Evolutionary conservation across 75 land plant genomes (phyloP), one percentile per base, ranked within the genome.

Genomic region (Ceratopteris richardii): DNA sequence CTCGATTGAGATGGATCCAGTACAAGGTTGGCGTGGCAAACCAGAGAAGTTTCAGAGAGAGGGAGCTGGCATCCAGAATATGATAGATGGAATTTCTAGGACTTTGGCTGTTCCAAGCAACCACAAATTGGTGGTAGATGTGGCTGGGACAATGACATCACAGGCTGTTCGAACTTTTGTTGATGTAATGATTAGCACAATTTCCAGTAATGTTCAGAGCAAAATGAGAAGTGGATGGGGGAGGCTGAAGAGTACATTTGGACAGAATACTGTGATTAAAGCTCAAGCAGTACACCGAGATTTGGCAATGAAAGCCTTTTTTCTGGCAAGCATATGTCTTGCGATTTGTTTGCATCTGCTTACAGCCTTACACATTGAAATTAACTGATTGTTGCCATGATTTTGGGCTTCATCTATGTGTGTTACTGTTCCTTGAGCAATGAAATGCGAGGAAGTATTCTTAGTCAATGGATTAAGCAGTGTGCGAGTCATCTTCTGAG

Each of bases 41-140:
- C 7, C 37, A 3, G 9, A 9, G 37, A 33, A 33, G 37, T 9
- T 9, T 33, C 37, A 33, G 9, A 3, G 9, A 9, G 37, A 9
- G 37, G 37, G n/a, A 25, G 13, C 26, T 17, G 31, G 31, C 19
- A 20, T 29, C 53, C 39, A 14, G 17, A 61, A 41, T 46, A 56
- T 74, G 66, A 26, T 83, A 58, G 95, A 60, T 72, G 31, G 73
- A 44, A 26, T 85, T 31, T 78, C 87, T 0, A 80, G 76, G n/a
- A 81, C 76, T 26, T 63, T 93, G 55, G 69, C 95, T 7, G 75
- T 88, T 31, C 95, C 95, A 1, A 77, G 81, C 57, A 89, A 93
- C 46, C 72, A 83, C 62, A 80, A 52, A 51, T 65, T 89, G 22
- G 55, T 88, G 18, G 61, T 93, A 26, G 87, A 89, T 58, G 58